Evolutionary conservation across 1,284 basidiomycete species (phyloP), one percentile per base, ranked within the genome.

Genomic region (Tilletia indica): DNA sequence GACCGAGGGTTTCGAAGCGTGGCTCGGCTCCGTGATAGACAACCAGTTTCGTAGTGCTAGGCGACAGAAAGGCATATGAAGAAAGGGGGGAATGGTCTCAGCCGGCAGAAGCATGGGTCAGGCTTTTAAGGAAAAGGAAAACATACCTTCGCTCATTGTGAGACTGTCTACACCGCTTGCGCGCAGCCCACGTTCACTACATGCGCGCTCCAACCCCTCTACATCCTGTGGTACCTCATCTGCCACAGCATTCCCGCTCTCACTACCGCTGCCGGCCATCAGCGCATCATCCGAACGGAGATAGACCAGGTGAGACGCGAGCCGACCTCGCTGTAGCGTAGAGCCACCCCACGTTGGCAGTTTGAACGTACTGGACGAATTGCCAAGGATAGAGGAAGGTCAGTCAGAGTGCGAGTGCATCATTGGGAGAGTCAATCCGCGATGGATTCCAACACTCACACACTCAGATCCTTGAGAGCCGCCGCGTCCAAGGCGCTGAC

Each of bases 331-430:
- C 3, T 73, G 68, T 69, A 78, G 73, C 8, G 58, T 49, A 1
- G 74, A 56, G 0, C 78, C 78, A 5, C 78, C 80, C 80, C 78
- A 80, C 1, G 74, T 73, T 1, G 78, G 72, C 1, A 78, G 73
- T n/a, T 76, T 76, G 61, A 74, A 81, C 21, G 77, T 69, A 12
- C 68, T 69, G 68, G 38, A 16, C n/a, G 73, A 69, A 73, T 71
- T 76, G 21, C 72, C 25, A 73, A 11, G 78, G 70, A 58, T 71
- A 61, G 3, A 49, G 11, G 16, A 80, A 63, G 16, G 73, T 67
- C n/a, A 69, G 1, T 70, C 47, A 19, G 72, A 69, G 8, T 77
- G 45, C 38, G 56, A 42, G 21, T 31, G 31, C 31, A 31, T 6
- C 1, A 6, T 42, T 45, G 42, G 25, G 25, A 31, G 25, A 31